phyloP scores from a whole-genome alignment of 192 early-diverging fungal species.

The Umbelopsis sp. region DNA sequence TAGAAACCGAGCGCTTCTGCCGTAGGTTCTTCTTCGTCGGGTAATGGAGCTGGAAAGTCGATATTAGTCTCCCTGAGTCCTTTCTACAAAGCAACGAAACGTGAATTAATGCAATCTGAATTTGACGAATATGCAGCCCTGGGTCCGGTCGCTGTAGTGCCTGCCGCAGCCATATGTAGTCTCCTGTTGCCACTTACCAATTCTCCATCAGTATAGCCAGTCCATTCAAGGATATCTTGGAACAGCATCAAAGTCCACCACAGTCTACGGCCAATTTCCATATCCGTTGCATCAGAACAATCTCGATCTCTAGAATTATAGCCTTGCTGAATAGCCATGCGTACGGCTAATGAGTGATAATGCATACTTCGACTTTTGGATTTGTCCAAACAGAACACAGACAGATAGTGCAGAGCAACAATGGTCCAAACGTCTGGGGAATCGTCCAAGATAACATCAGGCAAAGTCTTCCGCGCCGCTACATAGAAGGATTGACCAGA shows the following conservation, averaged over 20 bases:
- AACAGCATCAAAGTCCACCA: conserved; percentile 14
- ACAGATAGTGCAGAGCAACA: conserved; percentile 8
- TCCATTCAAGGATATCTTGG: not conserved
- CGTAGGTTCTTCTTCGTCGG: conserved; percentile 11
- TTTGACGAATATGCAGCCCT: no score
- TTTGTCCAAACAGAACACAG: conserved; percentile 1
- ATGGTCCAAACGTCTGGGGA: not conserved
- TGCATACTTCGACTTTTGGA: conserved; percentile 12
- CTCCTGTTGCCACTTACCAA: not conserved
- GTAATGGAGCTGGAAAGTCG: not conserved
- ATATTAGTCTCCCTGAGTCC: not conserved
- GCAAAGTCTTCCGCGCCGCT: not conserved
- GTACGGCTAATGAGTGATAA: conserved; percentile 1
- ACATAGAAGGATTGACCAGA: conserved; percentile 17
- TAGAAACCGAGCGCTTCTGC: conserved; percentile 7
- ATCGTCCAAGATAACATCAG: conserved; percentile 5
- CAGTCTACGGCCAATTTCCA: conserved; percentile 1
- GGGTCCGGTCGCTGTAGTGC: no score
- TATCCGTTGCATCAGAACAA: not conserved
- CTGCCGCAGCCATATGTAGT: not conserved
- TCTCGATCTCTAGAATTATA: not conserved
- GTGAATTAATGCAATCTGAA: no score
- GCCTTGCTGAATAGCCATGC: not conserved
- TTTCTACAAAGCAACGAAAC: not conserved
- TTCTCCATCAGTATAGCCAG: conserved; percentile 10